phyloP scores from a whole-genome alignment of 768 basidiomycete genomes.

The Mycena rebaudengoi region DNA sequence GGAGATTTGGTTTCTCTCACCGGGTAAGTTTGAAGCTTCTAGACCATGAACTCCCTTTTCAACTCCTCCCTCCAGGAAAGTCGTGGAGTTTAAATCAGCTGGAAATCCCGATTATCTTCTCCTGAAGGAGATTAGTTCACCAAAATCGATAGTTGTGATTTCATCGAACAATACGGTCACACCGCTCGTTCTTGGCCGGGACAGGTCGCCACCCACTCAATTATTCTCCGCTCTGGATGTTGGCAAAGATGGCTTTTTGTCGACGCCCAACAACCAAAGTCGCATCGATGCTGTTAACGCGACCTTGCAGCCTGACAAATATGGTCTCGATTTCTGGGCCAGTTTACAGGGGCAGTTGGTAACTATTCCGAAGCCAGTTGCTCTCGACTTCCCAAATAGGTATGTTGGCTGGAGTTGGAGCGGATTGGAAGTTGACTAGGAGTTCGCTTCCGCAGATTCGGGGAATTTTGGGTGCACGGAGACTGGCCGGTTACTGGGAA shows the following conservation, averaged over 20 bases:
- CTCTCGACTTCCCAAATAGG: slow-evolving; percentile 58
- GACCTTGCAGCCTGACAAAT: slow-evolving; percentile 57
- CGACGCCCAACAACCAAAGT: slow-evolving; percentile 62
- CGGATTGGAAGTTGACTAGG: slow-evolving; percentile 27
- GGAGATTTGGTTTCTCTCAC: slow-evolving; percentile 58
- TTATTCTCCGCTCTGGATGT: slow-evolving; percentile 57
- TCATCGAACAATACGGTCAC: slow-evolving; percentile 55
- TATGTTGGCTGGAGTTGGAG: slow-evolving; percentile 67
- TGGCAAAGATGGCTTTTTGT: slow-evolving; percentile 63
- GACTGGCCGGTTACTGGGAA: slow-evolving; percentile 63
- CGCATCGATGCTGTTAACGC: slow-evolving; percentile 54
- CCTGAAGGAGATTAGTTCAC: slow-evolving; percentile 57
- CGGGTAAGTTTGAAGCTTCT: slow-evolving; percentile 31
- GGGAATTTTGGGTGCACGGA: slow-evolving; percentile 67
- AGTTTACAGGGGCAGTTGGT: slow-evolving; percentile 69
- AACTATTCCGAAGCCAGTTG: slow-evolving; percentile 55
- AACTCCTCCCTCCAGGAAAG: slow-evolving; percentile 51
- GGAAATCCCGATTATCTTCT: slow-evolving; percentile 54
- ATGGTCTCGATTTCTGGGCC: slow-evolving; percentile 72
- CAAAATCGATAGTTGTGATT: slow-evolving; percentile 51
- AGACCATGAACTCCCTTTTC: neutral
- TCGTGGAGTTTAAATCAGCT: slow-evolving; percentile 60
- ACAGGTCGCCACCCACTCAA: slow-evolving; percentile 61
- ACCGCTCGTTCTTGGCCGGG: slow-evolving; percentile 60
- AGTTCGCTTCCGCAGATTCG: slow-evolving; percentile 60